Base-by-base conservation (phyloP, 805 yeast species). In the Vanderwaltozyma verrucispora region DNA sequence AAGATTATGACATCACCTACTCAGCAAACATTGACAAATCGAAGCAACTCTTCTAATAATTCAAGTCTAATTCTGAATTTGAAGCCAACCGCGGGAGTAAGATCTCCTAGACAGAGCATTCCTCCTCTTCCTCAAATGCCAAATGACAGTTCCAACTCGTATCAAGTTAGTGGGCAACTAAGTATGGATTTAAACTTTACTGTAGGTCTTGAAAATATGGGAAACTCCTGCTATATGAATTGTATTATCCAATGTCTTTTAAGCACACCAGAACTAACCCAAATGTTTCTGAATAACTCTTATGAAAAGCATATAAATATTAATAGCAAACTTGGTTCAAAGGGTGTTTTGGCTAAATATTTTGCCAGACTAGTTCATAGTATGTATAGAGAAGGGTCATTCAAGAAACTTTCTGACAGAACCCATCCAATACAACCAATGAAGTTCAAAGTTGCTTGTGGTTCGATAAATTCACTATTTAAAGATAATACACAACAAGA, bases 221-320 rank as follows among this genome's bases (percentile, higher is more conserved):
- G 96, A 2, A 89, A 89, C 50, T 81, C 95, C 0, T 88, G 97
- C 56, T 88, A 88, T 60, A 80, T 88, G 88, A 88, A 88, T 60
- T 82, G 95, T 47, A 71, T 82, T 8, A 60, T 88, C 14, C 97
- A 88, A 60, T 86, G 96, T 56, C 56, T 88, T 25, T 69, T 78
- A 3, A 89, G 92, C 0, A 77, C 92, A 0, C 76, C 76, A 3
- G 77, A 75, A 42, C 60, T 88, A 24, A 69, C 80, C 1, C 67
- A 64, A 34, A 75, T 82, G 38, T 83, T 88, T 52, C 63, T 80
- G 31, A 61, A 69, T 43, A 78, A 76, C n/a, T 60, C 75, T 1
- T 87, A 78, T 57, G 71, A 71, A 42, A 69, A 69, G 38, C 80
- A 80, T 53, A 77, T 88, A 35, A 87, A 88, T 51, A 63, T 77